Evolutionary conservation across 345 rosid genomes (phyloP), one percentile per base, ranked within the genome.

Genomic region (Triadica sebifera): DNA sequence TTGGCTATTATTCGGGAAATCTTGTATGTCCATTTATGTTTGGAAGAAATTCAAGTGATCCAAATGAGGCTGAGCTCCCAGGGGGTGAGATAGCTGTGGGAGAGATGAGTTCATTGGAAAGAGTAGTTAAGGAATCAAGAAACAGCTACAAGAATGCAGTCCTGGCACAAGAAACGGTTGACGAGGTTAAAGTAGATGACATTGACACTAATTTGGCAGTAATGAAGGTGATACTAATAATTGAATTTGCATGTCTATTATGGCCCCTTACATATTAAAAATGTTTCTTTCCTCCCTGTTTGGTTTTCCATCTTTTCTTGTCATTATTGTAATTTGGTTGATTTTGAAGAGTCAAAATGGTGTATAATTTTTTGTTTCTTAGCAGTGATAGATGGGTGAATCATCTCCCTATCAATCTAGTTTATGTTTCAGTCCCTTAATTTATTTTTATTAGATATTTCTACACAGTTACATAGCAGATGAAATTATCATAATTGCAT

Each of bases 131-230:
- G 80, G 89, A 93, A 78, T 91, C 97, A 3, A 91, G 84, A 57
- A 92, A 82, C 81, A 88, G 87, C 85, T 91, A 93, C 71, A 83
- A 89, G 81, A 91, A 89, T 47, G 96, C 89, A 74, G 88, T 88
- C 59, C 78, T 56, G 16, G 98, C 99, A 1, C 94, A 89, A 85
- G 94, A 88, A 84, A 87, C 99, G 15, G 87, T 95, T 12, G 88
- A 90, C 85, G 98, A 87, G 73, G 99, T 89, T 55, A 91, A 91
- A 86, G 93, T 95, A 73, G 94, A 89, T 41, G 99, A 98, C 74
- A 85, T 95, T 75, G 98, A 93, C 75, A 89, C 97, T 81, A 95
- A 95, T 84, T 49, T 93, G 86, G 99, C 99, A 25, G 92, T 95
- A 65, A 95, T 93, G 99, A 93, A 95, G 99, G 99, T 95, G 88